Percentiles rank a stretch among this genome's conserved stretches.
Evolutionary conservation across 2,329 filamentous ascomycete genomes (phyloP).

Genomic region (Ascochyta pisi): DNA sequence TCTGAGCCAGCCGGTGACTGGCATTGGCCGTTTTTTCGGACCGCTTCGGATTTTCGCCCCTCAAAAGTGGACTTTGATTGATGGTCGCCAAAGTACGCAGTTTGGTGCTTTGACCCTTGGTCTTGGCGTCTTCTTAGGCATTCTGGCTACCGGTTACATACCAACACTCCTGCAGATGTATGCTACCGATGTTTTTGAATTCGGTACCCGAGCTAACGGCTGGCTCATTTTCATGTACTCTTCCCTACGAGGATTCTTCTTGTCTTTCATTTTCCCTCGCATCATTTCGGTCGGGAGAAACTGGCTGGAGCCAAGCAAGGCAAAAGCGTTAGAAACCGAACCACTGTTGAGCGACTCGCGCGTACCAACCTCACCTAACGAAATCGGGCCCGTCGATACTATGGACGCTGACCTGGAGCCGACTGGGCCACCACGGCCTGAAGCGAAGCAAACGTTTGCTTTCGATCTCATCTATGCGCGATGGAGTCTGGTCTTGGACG

Average conservation of each 20-base stretch:
- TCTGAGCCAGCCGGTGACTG: conserved; percentile 35
- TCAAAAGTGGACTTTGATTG: conserved; percentile 59
- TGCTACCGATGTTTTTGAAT: conserved; percentile 54
- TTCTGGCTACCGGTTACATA: conserved; percentile 73
- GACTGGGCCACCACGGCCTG: conserved; percentile 38
- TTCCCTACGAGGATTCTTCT: conserved; percentile 53
- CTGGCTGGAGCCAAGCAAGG: conserved; percentile 47
- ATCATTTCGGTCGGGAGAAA: conserved; percentile 53
- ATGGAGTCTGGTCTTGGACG: conserved; percentile 70
- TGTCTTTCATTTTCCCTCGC: conserved; percentile 54
- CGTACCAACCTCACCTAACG: conserved; percentile 35
- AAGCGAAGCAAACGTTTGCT: conserved; percentile 57
- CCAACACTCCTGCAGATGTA: conserved; percentile 63
- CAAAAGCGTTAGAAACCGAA: conserved; percentile 16
- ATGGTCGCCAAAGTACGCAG: conserved; percentile 62
- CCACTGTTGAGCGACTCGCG: conserved; percentile 25
- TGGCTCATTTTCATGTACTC: conserved; percentile 56
- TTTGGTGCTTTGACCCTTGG: conserved; percentile 70
- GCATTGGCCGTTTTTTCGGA: conserved; percentile 65
- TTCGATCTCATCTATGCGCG: conserved; percentile 74
- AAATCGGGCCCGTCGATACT: conserved; percentile 54
- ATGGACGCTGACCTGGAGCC: conserved; percentile 60
- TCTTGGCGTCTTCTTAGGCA: conserved; percentile 70
- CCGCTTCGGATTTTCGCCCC: conserved; percentile 69
- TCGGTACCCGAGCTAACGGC: conserved; percentile 55